Evolutionary conservation across 2,329 filamentous ascomycete species (phyloP), one percentile per base, ranked within the genome.

Genomic region (Talaromyces amestolkiae): DNA sequence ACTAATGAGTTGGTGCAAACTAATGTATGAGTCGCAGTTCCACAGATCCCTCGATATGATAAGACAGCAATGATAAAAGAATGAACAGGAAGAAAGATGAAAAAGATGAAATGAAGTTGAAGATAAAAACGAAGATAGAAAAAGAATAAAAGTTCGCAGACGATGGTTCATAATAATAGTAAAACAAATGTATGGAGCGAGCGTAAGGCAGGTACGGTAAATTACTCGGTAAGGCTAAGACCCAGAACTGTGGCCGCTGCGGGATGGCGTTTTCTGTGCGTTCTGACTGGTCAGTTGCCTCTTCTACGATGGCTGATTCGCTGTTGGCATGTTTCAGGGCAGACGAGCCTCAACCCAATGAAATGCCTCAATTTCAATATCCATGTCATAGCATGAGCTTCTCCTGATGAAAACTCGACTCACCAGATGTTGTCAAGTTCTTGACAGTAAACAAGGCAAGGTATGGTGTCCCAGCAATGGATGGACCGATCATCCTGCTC

Each of bases 331-430:
- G 53, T 56, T 56, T 56, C 53, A 56, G 53, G 53, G 53, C 53
- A 37, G 31, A 37, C 53, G 31, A 56, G 53, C 31, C 53, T 37
- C 53, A 56, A 37, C 37, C 53, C 53, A 56, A 56, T 56, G 31
- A 56, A 15, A 56, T 22, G 27, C 27, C 27, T 31, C 27, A 31
- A 31, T 31, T 31, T 31, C 27, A 31, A 31, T 5, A 31, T 31
- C 27, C 27, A 31, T 31, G 27, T 6, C 7, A 31, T 31, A 31
- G 27, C 27, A 31, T 31, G 27, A 22, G 22, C 22, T 22, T 22
- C 22, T 19, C 41, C n/a, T 22, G n/a, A 47, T 19, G 19, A 19
- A 31, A 1, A 5, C 27, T 31, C 3, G 27, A 31, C 27, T 31
- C 27, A 31, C 27, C 2, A 31, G 27, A 31, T 31, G 27, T 7